These are phyloP conservation scores for Maudiozyma serrabonitensis DNA, from an alignment of 805 yeast genomes.

Conservation along the genomic window DNA sequence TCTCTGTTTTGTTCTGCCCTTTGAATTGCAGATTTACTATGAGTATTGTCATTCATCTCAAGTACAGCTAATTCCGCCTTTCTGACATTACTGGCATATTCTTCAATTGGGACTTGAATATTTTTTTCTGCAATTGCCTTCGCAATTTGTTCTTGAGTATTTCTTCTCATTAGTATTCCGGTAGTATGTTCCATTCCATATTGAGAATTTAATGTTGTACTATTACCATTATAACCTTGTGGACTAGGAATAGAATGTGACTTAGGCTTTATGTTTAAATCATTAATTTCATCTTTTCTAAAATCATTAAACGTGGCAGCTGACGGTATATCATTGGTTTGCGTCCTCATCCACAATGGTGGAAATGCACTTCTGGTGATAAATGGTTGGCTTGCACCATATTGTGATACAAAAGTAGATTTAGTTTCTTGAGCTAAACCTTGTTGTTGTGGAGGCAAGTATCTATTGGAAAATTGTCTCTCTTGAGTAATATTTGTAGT, in stretches of 20 bases:
- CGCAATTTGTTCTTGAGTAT: conserved; percentile 21
- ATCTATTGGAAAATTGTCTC: neutral
- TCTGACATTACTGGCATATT: conserved; percentile 35
- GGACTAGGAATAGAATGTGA: neutral
- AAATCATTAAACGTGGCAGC: neutral
- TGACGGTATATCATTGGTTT: neutral
- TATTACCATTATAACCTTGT: no score
- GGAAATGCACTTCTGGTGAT: neutral
- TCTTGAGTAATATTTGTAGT: neutral
- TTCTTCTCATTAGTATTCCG: conserved; percentile 5
- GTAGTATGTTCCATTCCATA: neutral
- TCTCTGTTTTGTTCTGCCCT: conserved; percentile 34
- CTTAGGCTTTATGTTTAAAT: neutral
- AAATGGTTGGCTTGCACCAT: neutral
- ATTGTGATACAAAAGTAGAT: neutral
- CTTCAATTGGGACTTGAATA: conserved; percentile 31
- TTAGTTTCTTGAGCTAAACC: neutral
- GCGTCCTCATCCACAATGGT: neutral
- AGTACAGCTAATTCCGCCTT: conserved; percentile 30
- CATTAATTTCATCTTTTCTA: neutral
- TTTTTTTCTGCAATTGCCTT: conserved; percentile 19
- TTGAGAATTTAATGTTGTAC: neutral
- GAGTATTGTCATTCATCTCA: conserved; percentile 20
- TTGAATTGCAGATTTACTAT: conserved; percentile 19
- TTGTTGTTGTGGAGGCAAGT: neutral